Evolutionary conservation across 2,329 filamentous ascomycete species (phyloP), one percentile per base, ranked within the genome.

Genomic region (Annulohypoxylon truncatum): DNA sequence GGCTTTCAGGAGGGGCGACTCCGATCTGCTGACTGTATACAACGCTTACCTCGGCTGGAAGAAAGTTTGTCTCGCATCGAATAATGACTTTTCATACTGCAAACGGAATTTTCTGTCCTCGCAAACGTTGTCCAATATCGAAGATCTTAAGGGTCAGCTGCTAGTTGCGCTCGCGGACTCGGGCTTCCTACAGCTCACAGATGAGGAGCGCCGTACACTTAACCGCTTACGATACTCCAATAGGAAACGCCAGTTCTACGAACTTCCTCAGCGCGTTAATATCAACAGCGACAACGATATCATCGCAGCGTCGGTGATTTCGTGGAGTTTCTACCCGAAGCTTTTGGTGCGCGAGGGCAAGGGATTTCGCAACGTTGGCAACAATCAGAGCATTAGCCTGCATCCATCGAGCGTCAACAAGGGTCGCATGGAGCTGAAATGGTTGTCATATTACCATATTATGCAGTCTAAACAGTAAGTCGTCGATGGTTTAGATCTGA

Each of bases 311-410:
- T 92, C 94, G 0, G 92, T 97, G 42, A 92, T 97, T 71, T 92
- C 94, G 0, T 97, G 93, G 88, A 94, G 93, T 55, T 97, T 99
- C 81, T 98, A 99, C 75, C 96, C 96, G 0, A 97, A 97, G 74
- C 86, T 99, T 13, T 85, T 98, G 2, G 88, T 91, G 24, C 89
- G 92, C 60, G 94, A 98, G 20, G 82, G 82, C 24, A 96, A 94
- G 81, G 93, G 92, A 10, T 92, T 94, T 84, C 90, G 94, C 59
- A 98, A 97, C 71, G 89, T 97, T 64, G 89, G 92, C 55, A 98
- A 97, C 80, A 97, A 96, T 77, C 95, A 98, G 78, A 87, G 88
- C 46, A 94, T 99, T 72, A 93, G 89, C 61, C 82, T 99, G 18
- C 93, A 97, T 71, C 92, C 94, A 0, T 92, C 91, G 0, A 97